Evolutionary conservation across 139 green algal genomes (phyloP).

Genomic region (Chlorella sorokiniana): DNA sequence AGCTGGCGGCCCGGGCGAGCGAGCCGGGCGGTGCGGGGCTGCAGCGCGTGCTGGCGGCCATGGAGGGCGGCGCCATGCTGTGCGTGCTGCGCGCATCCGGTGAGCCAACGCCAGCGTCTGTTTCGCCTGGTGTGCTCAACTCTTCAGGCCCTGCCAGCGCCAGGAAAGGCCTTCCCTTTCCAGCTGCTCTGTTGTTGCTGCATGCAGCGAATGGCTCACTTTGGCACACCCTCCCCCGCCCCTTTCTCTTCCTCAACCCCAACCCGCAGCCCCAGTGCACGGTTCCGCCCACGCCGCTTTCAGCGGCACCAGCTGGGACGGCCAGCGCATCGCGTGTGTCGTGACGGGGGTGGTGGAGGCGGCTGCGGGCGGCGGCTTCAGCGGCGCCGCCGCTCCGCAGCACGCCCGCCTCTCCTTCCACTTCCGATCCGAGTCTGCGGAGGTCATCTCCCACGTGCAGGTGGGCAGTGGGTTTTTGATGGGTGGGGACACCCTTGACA

Average conservation of each 20-base stretch:
- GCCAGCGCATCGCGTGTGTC: slow-evolving; percentile 35
- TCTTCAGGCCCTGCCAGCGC: too few species aligned
- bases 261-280: slow-evolving; percentile 6
- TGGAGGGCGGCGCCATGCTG: slow-evolving; percentile 24
- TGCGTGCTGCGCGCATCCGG: slow-evolving; percentile 11
- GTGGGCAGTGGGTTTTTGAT: neutral
- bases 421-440: slow-evolving; percentile 35
- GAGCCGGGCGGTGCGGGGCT: slow-evolving; percentile 13
- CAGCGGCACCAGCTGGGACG: slow-evolving; percentile 39
- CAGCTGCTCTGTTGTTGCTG: neutral
- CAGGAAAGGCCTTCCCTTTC: too few species aligned
- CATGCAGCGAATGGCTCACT: neutral
- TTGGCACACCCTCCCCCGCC: neutral
- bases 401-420: slow-evolving; percentile 36
- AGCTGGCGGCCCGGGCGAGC: slow-evolving; percentile 3
- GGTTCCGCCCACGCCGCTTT: slow-evolving; percentile 38
- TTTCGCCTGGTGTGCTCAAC: too few species aligned
- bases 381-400: neutral
- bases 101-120: neutral
- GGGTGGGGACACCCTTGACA: neutral
- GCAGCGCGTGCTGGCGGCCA: neutral
- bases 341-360: slow-evolving; percentile 27
- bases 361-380: neutral
- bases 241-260: neutral
- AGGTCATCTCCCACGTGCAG: slow-evolving; percentile 37